phyloP scores from a whole-genome alignment of 306 rosid species.

The Dalbergia oliveri region DNA sequence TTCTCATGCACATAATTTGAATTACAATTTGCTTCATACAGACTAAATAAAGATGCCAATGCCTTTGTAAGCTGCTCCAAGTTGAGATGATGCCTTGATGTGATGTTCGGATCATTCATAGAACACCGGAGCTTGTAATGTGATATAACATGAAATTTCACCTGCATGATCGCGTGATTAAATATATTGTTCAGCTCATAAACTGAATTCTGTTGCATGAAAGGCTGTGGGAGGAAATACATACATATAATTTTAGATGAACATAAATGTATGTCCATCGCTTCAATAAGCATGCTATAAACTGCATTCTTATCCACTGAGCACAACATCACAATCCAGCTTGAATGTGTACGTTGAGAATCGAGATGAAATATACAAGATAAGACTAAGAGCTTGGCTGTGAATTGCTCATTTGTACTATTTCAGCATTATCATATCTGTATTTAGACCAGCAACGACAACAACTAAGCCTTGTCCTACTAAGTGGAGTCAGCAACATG shows the following conservation, averaged over 20 bases:
- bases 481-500: no score
- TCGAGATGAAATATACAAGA: no score
- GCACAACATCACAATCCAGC: not conserved
- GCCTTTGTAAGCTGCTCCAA: slow-evolving; percentile 92
- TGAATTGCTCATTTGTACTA: no score
- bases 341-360: no score
- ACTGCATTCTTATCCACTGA: not conserved
- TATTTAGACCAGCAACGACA: no score
- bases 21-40: slow-evolving; percentile 69
- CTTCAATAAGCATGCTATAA: slow-evolving; percentile 18
- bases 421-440: no score
- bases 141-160: slow-evolving; percentile 81
- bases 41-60: slow-evolving; percentile 67
- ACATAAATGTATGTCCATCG: slow-evolving; percentile 14
- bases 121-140: slow-evolving; percentile 68
- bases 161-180: slow-evolving; percentile 63
- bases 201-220: slow-evolving; percentile 20
- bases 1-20: slow-evolving; percentile 60
- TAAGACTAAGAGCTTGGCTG: no score
- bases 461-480: no score
- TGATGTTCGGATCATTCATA: slow-evolving; percentile 58
- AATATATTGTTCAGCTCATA: slow-evolving; percentile 18
- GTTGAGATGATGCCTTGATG: slow-evolving; percentile 85
- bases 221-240: slow-evolving; percentile 22
- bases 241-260: slow-evolving; percentile 7